These are phyloP conservation scores for Ustilago curta DNA, from an alignment of 1,284 basidiomycete genomes.

Conservation along the genomic window DNA sequence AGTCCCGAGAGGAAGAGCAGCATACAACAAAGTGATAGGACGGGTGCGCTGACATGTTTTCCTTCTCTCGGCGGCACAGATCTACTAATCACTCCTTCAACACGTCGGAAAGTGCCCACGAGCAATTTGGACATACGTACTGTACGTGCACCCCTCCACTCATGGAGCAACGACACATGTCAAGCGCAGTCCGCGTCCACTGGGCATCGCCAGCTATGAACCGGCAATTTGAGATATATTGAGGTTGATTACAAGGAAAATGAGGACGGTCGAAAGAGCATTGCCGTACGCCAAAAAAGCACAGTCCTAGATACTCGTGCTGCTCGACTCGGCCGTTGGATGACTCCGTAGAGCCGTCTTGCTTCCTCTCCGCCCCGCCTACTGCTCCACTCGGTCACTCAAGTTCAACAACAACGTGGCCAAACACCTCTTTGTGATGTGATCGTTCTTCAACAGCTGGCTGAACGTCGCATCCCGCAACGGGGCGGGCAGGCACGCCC, in stretches of 20 bases:
- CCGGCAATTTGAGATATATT: too few species aligned
- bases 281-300: too few species aligned
- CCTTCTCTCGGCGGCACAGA: slow-evolving; percentile 24
- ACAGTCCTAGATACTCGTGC: too few species aligned
- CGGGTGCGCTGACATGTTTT: not conserved
- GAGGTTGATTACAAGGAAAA: too few species aligned
- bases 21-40: not conserved
- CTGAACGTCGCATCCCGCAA: slow-evolving; percentile 94
- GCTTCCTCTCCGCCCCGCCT: not conserved
- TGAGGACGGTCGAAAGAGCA: too few species aligned
- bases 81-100: slow-evolving; percentile 39
- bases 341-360: not conserved
- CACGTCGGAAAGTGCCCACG: too few species aligned
- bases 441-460: slow-evolving; percentile 77
- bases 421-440: slow-evolving; percentile 78
- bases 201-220: too few species aligned
- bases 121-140: too few species aligned
- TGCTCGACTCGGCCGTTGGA: too few species aligned
- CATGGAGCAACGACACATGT: too few species aligned
- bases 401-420: slow-evolving; percentile 94
- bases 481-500: slow-evolving; percentile 96
- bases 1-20: not conserved
- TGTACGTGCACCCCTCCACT: too few species aligned
- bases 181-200: too few species aligned
- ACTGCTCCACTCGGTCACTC: slow-evolving; percentile 71